Evolutionary conservation across 768 basidiomycete genomes (phyloP).

Genomic region (Rhodotorula graminis): DNA sequence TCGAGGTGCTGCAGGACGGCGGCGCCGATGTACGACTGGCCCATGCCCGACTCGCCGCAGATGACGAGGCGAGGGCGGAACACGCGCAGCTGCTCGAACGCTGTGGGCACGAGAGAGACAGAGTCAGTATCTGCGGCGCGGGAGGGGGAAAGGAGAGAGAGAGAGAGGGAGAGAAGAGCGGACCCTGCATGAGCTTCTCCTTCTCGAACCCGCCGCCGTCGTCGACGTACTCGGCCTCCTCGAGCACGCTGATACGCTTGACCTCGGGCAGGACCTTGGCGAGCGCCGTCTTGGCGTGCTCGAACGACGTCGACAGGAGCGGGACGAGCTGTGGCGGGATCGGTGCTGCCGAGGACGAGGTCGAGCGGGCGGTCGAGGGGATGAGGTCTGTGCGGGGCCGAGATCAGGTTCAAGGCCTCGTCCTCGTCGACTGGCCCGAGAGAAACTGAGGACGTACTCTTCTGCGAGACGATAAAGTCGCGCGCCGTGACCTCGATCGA

Average conservation of each 20-base stretch:
- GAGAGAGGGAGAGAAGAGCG: neutral
- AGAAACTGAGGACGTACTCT: slow-evolving; percentile 62
- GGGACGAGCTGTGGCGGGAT: slow-evolving; percentile 80
- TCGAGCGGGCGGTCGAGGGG: slow-evolving; percentile 88
- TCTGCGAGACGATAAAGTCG: slow-evolving; percentile 96
- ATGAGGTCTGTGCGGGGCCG: slow-evolving; percentile 63
- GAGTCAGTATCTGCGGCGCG: too few species aligned
- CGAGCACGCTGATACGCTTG: slow-evolving; percentile 76
- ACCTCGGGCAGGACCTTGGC: slow-evolving; percentile 68
- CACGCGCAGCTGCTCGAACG: slow-evolving; percentile 83
- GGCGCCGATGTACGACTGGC: slow-evolving; percentile 81
- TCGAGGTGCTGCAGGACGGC: slow-evolving; percentile 90
- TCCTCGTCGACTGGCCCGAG: too few species aligned
- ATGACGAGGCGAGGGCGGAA: slow-evolving; percentile 83
- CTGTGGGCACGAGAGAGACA: slow-evolving; percentile 48
- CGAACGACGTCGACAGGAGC: slow-evolving; percentile 63
- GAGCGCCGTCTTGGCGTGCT: slow-evolving; percentile 68
- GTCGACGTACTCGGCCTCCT: slow-evolving; percentile 89
- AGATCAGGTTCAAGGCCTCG: too few species aligned
- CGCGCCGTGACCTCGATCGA: slow-evolving; percentile 75
- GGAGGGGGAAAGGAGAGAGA: too few species aligned
- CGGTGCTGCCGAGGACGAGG: slow-evolving; percentile 75
- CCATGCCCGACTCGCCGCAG: slow-evolving; percentile 78
- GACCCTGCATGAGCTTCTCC: slow-evolving; percentile 70
- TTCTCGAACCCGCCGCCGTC: slow-evolving; percentile 75